These are phyloP conservation scores for Phymatotrichopsis omnivora DNA, from an alignment of 2,329 filamentous ascomycete species.

Conservation along the genomic window DNA sequence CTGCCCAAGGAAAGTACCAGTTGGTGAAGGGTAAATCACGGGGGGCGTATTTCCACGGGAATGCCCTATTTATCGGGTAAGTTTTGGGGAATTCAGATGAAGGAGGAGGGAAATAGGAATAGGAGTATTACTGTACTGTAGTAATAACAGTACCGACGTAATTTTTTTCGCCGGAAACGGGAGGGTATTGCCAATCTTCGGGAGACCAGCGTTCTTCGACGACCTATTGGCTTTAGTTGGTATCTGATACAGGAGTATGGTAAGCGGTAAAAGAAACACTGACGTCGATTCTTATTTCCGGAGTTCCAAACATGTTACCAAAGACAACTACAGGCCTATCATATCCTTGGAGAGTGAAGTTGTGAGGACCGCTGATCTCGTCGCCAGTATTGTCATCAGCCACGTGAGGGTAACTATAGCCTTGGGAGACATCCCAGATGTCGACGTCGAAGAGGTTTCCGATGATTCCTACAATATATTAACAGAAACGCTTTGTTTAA, in stretches of 20 bases:
- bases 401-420: slow-evolving; percentile 20
- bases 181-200: slow-evolving; percentile 39
- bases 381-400: slow-evolving; percentile 1
- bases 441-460: slow-evolving; percentile 20
- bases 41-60: slow-evolving; percentile 14
- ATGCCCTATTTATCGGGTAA: background rate
- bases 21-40: slow-evolving; percentile 10
- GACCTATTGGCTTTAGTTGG: slow-evolving; percentile 32
- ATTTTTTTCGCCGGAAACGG: slow-evolving; percentile 35
- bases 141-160: slow-evolving; percentile 40
- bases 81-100: too few species aligned
- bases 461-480: too few species aligned
- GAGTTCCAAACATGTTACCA: slow-evolving; percentile 20
- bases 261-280: too few species aligned
- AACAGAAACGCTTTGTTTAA: too few species aligned
- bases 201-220: slow-evolving; percentile 38
- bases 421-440: slow-evolving; percentile 12
- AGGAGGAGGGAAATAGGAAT: too few species aligned
- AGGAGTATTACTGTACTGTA: too few species aligned
- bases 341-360: slow-evolving; percentile 14
- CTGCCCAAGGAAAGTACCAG: slow-evolving; percentile 19
- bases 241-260: too few species aligned
- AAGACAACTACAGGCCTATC: slow-evolving; percentile 12
- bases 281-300: too few species aligned
- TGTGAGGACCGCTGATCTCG: slow-evolving; percentile 10